Percentiles rank a stretch among this genome's conserved stretches.
phyloP scores from a whole-genome alignment of 345 rosid species.

The Noccaea caerulescens region DNA sequence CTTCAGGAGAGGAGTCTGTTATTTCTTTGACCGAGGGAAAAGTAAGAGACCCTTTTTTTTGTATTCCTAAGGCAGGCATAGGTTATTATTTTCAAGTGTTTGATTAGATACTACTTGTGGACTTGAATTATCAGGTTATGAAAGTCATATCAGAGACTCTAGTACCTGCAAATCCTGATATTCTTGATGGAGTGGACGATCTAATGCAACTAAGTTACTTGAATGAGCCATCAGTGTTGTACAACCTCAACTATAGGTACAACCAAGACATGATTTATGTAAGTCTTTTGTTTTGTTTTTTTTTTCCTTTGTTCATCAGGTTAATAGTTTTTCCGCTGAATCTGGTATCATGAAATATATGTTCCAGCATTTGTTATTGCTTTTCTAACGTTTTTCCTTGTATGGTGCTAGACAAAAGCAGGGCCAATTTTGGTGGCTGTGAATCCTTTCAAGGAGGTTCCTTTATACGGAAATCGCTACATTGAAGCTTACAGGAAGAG shows the following conservation, averaged over 20 bases:
- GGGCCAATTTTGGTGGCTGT: slow-evolving; percentile 96
- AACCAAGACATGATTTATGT: slow-evolving; percentile 90
- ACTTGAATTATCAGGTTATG: slow-evolving; percentile 54
- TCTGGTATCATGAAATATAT: slow-evolving; percentile 2
- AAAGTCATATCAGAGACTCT: slow-evolving; percentile 72
- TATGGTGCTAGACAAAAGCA: slow-evolving; percentile 80
- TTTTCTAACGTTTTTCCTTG: slow-evolving; percentile 26
- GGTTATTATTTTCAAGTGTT: slow-evolving; percentile 22
- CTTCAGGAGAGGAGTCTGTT: slow-evolving; percentile 68
- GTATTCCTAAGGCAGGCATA: slow-evolving; percentile 27
- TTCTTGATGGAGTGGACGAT: slow-evolving; percentile 97
- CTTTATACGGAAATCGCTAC: slow-evolving; percentile 77
- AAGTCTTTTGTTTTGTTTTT: slow-evolving; percentile 49
- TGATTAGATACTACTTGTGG: slow-evolving; percentile 22
- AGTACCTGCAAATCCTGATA: slow-evolving; percentile 93
- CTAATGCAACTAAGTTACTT: slow-evolving; percentile 98
- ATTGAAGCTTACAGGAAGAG: slow-evolving; percentile 85
- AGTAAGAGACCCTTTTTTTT: slow-evolving; percentile 54
- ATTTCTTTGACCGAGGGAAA: slow-evolving; percentile 76
- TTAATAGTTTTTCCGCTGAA: slow-evolving; percentile 20
- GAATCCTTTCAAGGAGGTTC: slow-evolving; percentile 95
- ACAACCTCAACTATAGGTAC: slow-evolving; percentile 88
- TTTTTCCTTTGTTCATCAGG: not conserved
- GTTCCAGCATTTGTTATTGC: slow-evolving; percentile 17
- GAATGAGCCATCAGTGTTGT: slow-evolving; percentile 94